Evolutionary conservation across 257 asterid genomes (phyloP), one percentile per base, ranked within the genome.

Genomic region (Striga asiatica): DNA sequence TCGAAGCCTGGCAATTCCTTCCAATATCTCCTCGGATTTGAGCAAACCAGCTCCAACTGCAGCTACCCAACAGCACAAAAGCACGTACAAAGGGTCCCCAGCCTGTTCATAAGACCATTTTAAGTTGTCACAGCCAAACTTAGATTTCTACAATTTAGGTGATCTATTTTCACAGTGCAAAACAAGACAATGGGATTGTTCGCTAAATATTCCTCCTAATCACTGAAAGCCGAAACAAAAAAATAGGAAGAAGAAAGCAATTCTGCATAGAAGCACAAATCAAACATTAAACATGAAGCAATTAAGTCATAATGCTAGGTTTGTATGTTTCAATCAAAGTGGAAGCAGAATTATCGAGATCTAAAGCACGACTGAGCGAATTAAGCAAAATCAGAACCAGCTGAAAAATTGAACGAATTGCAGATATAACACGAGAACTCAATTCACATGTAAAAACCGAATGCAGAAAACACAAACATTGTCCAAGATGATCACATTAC

Each of bases 41-140:
- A 92, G 89, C 68, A 88, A 73, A 16, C 99, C 97, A 11, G 95
- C 99, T 11, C 97, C 99, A 32, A 88, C 83, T 2, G 97, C 97
- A 49, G 95, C 94, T 38, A 92, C 65, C 99, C 99, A 92, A 39
- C 95, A 88, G 47, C 95, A 88, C 10, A 84, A 57, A 66, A 88
- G 72, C 66, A 92, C 97, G 58, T 81, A 76, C 68, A 88, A 70
- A 43, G 99, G 91, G 18, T 92, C 97, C 50, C 99, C 99, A 39
- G 68, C 58, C 98, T 91, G 71, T 31, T 16, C 67, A 65, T 50
- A 56, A 8, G 50, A 9, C 60, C n/a, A n/a, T n/a, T n/a, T n/a
- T n/a, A n/a, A n/a, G n/a, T n/a, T n/a, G n/a, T n/a, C n/a, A n/a
- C n/a, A n/a, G n/a, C n/a, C n/a, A n/a, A n/a, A n/a, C 3, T 29